Percentiles rank a stretch among this genome's conserved stretches.
These are phyloP conservation scores for Margaritispora aquatica DNA, from an alignment of 495 filamentous ascomycete species.

Conservation along the genomic window DNA sequence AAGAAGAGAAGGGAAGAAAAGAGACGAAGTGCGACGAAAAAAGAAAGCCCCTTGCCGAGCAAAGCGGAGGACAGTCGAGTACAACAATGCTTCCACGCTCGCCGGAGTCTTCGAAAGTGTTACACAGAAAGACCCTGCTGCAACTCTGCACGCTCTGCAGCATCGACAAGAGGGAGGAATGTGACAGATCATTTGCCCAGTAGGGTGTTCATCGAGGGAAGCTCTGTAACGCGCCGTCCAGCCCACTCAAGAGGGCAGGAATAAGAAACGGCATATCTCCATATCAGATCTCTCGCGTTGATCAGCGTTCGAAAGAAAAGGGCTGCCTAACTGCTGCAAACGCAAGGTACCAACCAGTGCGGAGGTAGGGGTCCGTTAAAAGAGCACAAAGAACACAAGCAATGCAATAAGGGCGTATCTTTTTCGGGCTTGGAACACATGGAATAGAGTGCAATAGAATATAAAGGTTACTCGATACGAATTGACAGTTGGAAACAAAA, in stretches of 20 bases:
- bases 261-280: too few species aligned
- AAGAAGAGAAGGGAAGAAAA: neutral
- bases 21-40: neutral
- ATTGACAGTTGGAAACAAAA: too few species aligned
- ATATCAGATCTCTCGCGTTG: neutral
- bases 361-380: neutral
- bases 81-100: slow-evolving; percentile 8
- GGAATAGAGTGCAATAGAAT: neutral
- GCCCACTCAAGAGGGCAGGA: too few species aligned
- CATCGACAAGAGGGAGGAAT: neutral
- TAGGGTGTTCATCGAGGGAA: too few species aligned
- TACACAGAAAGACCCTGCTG: neutral
- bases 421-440: neutral
- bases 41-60: too few species aligned
- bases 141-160: neutral
- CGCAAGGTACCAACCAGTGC: neutral
- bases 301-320: neutral
- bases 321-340: neutral
- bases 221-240: too few species aligned
- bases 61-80: too few species aligned
- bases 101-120: neutral
- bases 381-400: neutral
- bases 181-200: slow-evolving; percentile 8
- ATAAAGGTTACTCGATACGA: too few species aligned
- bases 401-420: too few species aligned